Percentiles rank a stretch among this genome's conserved stretches.
phyloP scores from a whole-genome alignment of 495 filamentous ascomycete species.

The Staphylotrichum tortipilum region DNA sequence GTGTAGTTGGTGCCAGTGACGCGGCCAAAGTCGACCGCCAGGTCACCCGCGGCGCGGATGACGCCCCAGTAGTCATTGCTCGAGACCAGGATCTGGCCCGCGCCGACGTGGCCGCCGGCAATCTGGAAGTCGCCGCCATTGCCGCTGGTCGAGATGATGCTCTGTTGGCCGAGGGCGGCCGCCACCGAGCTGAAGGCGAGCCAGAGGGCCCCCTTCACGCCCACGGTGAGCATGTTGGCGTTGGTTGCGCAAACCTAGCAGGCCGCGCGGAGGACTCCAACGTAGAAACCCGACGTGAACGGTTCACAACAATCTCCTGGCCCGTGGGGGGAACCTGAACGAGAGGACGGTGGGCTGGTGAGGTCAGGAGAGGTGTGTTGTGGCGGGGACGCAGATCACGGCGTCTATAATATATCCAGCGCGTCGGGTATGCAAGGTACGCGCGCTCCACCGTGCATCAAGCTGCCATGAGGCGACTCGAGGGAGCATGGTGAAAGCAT shows the following conservation, averaged over 20 bases:
- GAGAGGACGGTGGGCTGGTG: not conserved
- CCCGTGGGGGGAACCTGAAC: not conserved
- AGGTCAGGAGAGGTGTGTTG: not conserved
- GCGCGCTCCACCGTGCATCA: not conserved
- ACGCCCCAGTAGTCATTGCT: constrained; percentile 57
- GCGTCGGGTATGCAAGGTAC: constrained; percentile 25
- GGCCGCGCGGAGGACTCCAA: too few relatives aligned
- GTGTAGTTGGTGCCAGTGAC: constrained; percentile 57
- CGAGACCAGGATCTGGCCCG: constrained; percentile 45
- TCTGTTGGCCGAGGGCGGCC: constrained; percentile 47
- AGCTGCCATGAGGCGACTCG: not conserved
- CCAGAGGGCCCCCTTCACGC: constrained; percentile 17
- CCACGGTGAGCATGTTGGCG: constrained; percentile 18
- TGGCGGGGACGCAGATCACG: not conserved
- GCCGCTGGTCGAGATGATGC: constrained; percentile 43
- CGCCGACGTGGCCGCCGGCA: constrained; percentile 34
- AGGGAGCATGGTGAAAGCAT: constrained; percentile 3
- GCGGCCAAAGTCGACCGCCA: constrained; percentile 62
- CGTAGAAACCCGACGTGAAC: not conserved
- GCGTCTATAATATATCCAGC: constrained; percentile 16
- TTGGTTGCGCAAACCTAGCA: too few relatives aligned
- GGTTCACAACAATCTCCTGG: not conserved
- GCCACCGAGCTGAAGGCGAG: constrained; percentile 24
- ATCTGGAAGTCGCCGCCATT: constrained; percentile 34
- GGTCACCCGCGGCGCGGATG: constrained; percentile 55